Conservation (phyloP, 805 yeast genomes). For the Pichia cabralensis region DNA sequence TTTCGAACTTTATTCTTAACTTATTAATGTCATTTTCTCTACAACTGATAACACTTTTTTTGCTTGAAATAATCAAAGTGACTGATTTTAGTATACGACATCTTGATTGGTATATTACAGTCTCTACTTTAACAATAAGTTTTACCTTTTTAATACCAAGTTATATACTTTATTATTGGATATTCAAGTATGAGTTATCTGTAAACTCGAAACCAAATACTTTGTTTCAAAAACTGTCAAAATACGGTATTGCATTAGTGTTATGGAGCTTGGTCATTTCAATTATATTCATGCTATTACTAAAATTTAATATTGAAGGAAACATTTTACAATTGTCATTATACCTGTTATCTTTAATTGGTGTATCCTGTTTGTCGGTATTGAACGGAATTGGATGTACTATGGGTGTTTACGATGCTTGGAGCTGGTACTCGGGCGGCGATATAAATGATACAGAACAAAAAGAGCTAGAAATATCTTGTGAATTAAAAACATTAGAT, state of each 20-base stretch:
- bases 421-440: constrained; percentile 5
- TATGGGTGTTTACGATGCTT: constrained; percentile 31
- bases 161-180: constrained; percentile 11
- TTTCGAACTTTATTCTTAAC: constrained; percentile 12
- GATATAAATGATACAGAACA: constrained; percentile 16
- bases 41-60: constrained; percentile 20
- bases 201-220: neutral
- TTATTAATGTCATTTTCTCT: constrained; percentile 20
- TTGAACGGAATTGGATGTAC: constrained; percentile 45
- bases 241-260: constrained; percentile 10
- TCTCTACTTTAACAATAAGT: constrained; percentile 30
- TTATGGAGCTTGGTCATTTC: constrained; percentile 31
- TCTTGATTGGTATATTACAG: constrained; percentile 29
- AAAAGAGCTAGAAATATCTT: constrained; percentile 15
- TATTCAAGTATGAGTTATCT: constrained; percentile 3
- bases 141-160: constrained; percentile 37
- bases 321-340: constrained; percentile 25
- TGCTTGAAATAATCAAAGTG: constrained; percentile 20
- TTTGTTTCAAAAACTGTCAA: constrained; percentile 1
- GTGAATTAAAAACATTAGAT: constrained; percentile 21
- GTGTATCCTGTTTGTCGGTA: constrained; percentile 39
- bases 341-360: constrained; percentile 37
- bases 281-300: constrained; percentile 4
- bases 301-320: constrained; percentile 1
- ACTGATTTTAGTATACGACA: constrained; percentile 21